phyloP scores from a whole-genome alignment of 495 filamentous ascomycete species.

The Wilcoxina mikolae region DNA sequence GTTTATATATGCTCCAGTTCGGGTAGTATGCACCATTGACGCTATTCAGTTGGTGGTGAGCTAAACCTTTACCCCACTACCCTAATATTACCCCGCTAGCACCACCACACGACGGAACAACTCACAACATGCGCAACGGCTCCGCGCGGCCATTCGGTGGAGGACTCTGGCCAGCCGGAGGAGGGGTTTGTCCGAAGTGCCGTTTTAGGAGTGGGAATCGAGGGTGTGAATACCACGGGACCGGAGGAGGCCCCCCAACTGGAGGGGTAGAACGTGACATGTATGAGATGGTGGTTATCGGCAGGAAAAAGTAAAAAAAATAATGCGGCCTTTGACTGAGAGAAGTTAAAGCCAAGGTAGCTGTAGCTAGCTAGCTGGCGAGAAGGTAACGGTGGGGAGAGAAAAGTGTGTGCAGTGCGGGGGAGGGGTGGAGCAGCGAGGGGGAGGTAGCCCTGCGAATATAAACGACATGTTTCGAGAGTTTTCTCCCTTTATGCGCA shows the following conservation, averaged over 20 bases:
- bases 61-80: not conserved
- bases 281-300: too few species aligned
- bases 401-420: too few species aligned
- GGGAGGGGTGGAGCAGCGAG: too few species aligned
- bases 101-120: not conserved
- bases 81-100: not conserved
- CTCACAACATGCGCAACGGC: conserved; percentile 26
- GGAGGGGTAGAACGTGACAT: not conserved
- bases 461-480: too few species aligned
- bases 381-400: too few species aligned
- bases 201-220: conserved; percentile 13
- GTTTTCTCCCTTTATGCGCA: too few species aligned
- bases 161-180: not conserved
- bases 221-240: conserved; percentile 27
- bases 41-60: too few species aligned
- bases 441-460: too few species aligned
- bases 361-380: too few species aligned
- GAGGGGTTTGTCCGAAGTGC: conserved; percentile 12
- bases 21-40: conserved; percentile 81
- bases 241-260: conserved; percentile 8
- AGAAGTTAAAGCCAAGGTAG: too few species aligned
- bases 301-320: too few species aligned
- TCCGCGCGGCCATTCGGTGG: not conserved
- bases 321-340: too few species aligned
- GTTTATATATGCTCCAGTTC: conserved; percentile 65